Evolutionary conservation across 148 eudicot genomes (phyloP), one percentile per base, ranked within the genome.

Genomic region (Drosera capensis): DNA sequence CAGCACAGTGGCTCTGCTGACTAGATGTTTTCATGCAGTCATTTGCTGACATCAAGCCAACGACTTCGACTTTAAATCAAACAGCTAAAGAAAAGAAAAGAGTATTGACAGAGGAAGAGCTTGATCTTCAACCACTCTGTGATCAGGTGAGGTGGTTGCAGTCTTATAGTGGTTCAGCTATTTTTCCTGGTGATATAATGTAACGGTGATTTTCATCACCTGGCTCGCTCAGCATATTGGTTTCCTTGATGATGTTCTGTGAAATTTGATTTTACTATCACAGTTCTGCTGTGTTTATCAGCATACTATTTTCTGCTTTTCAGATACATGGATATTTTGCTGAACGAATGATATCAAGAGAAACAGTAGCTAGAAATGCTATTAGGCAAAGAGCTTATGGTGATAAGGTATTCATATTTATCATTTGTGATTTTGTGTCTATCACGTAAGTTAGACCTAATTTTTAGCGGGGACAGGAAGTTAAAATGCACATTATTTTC

Each of bases 281-380:
- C n/a, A n/a, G n/a, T n/a, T n/a, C n/a, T 23, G 23, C 35, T n/a
- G n/a, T n/a, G 30, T 9, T 37, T 3, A 42, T 38, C 20, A 34
- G 23, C 20, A 20, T 22, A 24, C 0, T 25, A 20, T 13, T 31
- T 16, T 19, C 46, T 16, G 29, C 59, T 25, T 48, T 40, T 43
- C 76, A 88, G 96, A 62, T 88, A 44, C 62, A 68, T 52, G 70
- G 55, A 14, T 88, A 70, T 55, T 88, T 88, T 62, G 76, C 92
- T 14, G 86, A 77, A 61, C 70, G 96, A 55, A 77, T 71, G 92
- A 83, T 87, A 67, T 74, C 86, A 22, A 62, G 54, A 21, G 73
- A 71, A 46, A 87, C 94, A 49, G 55, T 88, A 45, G 62, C 49
- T 23, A 74, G 88, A 50, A 88, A 88, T 58, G 49, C 45, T 53